Conservation (phyloP, 2,329 filamentous ascomycete genomes). For the Drechslera avenae region DNA sequence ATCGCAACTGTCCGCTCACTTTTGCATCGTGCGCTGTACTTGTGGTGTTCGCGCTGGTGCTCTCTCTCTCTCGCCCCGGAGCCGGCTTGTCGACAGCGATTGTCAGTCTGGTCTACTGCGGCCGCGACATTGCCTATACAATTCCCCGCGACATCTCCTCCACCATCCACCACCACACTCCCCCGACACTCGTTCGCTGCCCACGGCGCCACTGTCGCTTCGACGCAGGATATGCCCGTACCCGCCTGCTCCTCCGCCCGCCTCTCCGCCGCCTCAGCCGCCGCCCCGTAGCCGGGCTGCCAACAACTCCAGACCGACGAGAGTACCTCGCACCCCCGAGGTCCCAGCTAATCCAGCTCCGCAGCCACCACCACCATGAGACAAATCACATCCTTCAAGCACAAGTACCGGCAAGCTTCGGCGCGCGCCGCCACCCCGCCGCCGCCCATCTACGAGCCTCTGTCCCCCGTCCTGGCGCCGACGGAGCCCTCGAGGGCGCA, state of each 20-base stretch:
- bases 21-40: not conserved
- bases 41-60: slow-evolving; percentile 4
- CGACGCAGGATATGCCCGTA: slow-evolving; percentile 39
- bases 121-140: slow-evolving; percentile 18
- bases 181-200: slow-evolving; percentile 27
- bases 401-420: slow-evolving; percentile 38
- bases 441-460: slow-evolving; percentile 43
- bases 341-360: slow-evolving; percentile 24
- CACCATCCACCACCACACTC: slow-evolving; percentile 16
- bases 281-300: slow-evolving; percentile 33
- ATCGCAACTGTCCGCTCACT: slow-evolving; percentile 1
- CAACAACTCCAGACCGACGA: slow-evolving; percentile 34
- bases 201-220: slow-evolving; percentile 24
- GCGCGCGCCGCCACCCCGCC: slow-evolving; percentile 40
- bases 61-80: slow-evolving; percentile 8
- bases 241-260: slow-evolving; percentile 24
- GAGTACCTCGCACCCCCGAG: slow-evolving; percentile 26
- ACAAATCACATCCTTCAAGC: slow-evolving; percentile 42
- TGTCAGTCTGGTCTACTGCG: slow-evolving; percentile 6
- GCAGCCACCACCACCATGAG: slow-evolving; percentile 33
- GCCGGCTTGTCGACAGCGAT: slow-evolving; percentile 5
- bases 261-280: slow-evolving; percentile 23
- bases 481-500: slow-evolving; percentile 21
- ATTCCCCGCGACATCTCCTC: slow-evolving; percentile 26
- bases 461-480: slow-evolving; percentile 41